Evolutionary conservation across 2,329 filamentous ascomycete species (phyloP).

Genomic region (Ophiostoma triangulosporum): DNA sequence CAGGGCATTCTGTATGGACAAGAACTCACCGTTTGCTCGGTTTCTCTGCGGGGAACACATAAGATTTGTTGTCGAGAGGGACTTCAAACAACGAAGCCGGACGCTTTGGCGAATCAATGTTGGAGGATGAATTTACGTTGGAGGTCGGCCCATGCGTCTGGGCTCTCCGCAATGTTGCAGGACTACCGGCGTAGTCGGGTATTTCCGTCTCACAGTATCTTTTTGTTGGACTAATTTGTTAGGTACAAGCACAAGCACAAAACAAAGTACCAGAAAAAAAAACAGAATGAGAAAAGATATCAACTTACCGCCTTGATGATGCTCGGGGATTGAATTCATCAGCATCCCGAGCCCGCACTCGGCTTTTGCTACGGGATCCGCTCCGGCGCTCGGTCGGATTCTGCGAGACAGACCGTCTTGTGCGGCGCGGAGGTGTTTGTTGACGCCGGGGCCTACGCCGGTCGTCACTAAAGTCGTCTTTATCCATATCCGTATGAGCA

Average conservation of each 20-base stretch:
- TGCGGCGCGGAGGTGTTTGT: slow-evolving; percentile 10
- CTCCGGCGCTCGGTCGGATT: slow-evolving; percentile 12
- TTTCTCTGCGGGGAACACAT: slow-evolving; percentile 14
- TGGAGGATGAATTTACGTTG: slow-evolving; percentile 23
- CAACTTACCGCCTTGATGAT: slow-evolving; percentile 11
- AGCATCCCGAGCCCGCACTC: slow-evolving; percentile 4
- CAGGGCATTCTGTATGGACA: background rate
- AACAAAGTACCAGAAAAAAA: background rate
- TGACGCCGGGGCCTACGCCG: slow-evolving; percentile 5
- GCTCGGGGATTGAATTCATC: slow-evolving; percentile 9
- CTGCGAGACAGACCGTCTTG: slow-evolving; percentile 16
- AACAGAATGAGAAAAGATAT: background rate
- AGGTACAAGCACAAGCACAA: background rate
- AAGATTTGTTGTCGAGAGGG: slow-evolving; percentile 19
- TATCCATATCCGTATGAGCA: slow-evolving; percentile 6
- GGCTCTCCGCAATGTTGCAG: slow-evolving; percentile 16
- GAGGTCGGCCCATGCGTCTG: slow-evolving; percentile 22
- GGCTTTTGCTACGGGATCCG: slow-evolving; percentile 11
- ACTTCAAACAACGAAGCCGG: slow-evolving; percentile 23
- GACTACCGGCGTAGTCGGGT: slow-evolving; percentile 4
- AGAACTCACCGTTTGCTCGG: slow-evolving; percentile 13
- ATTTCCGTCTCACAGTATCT: slow-evolving; percentile 13
- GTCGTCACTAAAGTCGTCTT: slow-evolving; percentile 5
- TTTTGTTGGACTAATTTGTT: slow-evolving; percentile 10
- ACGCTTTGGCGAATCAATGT: slow-evolving; percentile 24